Base-by-base conservation (phyloP, 208 protist genomes). In the Trypanosoma platydactyli region DNA sequence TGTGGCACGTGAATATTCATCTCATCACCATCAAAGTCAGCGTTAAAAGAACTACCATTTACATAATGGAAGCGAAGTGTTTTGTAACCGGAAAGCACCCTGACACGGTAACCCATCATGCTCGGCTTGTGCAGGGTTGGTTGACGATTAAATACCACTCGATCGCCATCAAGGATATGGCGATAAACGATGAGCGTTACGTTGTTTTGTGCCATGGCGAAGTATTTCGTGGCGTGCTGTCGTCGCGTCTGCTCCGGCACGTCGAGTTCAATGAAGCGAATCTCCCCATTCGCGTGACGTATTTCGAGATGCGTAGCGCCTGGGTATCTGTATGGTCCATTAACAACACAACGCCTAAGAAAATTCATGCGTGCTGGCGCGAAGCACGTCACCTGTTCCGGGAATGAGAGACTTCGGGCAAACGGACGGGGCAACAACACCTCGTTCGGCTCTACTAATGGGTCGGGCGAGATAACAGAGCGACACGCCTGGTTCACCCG, bases 21-120 rank as follows among this genome's bases (percentile, higher is more conserved):
- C 82, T 99, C 99, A 86, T 99, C 99, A 30, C 99, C 99, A 89
- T 99, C 99, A 81, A 99, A 99, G 89, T 99, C 99, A 13, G 99
- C 99, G 81, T 99, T 99, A 88, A 99, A 99, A n/a, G 97, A 98
- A 72, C 98, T 99, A 81, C 99, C 99, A 86, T 99, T 99, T 42
- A 98, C 96, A 85, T 99, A 99, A 84, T 99, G 99, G 75, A 99
- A 98, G 61, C 98, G 94, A 50, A 99, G 82, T 44, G 97, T 99
- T 74, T 94, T 89, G 74, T 98, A 91, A 6, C 84, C 93, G n/a
- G 86, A 89, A 3, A 98, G 83, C 15, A 99, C 94, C 64, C 92
- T 89, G 20, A 84, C 91, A 6, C 81, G 74, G 74, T 99, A 99
- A 11, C 91, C 98, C 93, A 99, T 98, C 83, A 99, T 99, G 68